Evolutionary conservation across 2,329 filamentous ascomycete species (phyloP), one percentile per base, ranked within the genome.

Genomic region (Fonsecaea pedrosoi): DNA sequence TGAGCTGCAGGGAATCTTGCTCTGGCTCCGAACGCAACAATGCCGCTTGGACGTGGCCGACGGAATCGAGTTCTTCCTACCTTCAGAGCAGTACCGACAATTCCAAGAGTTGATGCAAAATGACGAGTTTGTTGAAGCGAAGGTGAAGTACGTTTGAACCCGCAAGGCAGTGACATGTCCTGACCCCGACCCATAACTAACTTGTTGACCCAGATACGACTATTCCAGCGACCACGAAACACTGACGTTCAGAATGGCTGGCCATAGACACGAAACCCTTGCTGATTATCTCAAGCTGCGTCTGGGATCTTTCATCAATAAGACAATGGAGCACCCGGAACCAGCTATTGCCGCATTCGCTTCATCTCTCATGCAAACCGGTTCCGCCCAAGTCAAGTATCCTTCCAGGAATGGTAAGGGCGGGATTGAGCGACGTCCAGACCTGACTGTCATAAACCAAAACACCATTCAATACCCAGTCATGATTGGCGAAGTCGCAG

Each of bases 121-220:
- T 6, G 40, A n/a, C 15, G 10, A 10, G 8, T 42, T 42, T n/a
- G 40, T 4, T 42, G 15, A 42, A 4, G 40, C 4, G 4, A 42
- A 42, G 40, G 5, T n/a, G 40, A 18, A 6, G 13, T 42, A n/a
- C 40, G 15, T 42, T n/a, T n/a, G 40, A 1, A 42, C 10, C 37
- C 12, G 4, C 37, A 13, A 13, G 8, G 37, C 37, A 25, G 25
- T 40, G 37, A 40, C 25, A 15, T 13, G 9, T 13, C 37, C 37
- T 40, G 12, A 13, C 10, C 40, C 7, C 15, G 13, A 42, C 40
- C 4, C 8, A 13, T 40, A 1, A 42, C 15, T 10, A 4, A n/a
- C 40, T 38, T 38, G 2, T 4, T 45, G 48, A 34, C 45, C 12
- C 18, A 62, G 60, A 54, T 62, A 62, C 60, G 60, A 62, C 60